A percentile compares a stretch with the other conserved stretches of the same genome.
These are phyloP conservation scores for Jacaranda copaia DNA, from an alignment of 257 asterid genomes.

Conservation along the genomic window DNA sequence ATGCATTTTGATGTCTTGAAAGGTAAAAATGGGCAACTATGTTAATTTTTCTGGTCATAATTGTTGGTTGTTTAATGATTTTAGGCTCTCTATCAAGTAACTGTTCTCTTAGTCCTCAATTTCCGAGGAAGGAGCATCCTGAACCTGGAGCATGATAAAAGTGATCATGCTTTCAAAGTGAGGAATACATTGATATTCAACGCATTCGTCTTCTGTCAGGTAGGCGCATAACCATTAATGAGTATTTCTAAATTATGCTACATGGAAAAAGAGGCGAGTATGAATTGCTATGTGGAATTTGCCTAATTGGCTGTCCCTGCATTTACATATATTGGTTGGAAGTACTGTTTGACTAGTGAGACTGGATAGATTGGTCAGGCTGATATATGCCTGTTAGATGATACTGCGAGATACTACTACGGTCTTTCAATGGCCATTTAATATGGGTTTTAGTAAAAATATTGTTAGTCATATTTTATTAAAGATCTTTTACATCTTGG, in stretches of 20 bases:
- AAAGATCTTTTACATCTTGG: too few relatives aligned
- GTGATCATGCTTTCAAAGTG: constrained; percentile 64
- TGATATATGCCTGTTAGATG: neutral
- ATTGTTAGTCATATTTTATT: neutral
- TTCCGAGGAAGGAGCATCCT: constrained; percentile 73
- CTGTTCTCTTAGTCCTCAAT: constrained; percentile 83
- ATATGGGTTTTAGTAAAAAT: neutral
- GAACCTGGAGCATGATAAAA: constrained; percentile 53
- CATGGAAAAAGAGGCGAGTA: neutral
- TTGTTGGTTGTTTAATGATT: constrained; percentile 35
- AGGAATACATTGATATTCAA: constrained; percentile 92
- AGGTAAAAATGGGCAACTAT: neutral
- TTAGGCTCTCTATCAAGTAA: constrained; percentile 93
- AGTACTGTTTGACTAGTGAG: too few relatives aligned
- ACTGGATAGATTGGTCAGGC: too few relatives aligned
- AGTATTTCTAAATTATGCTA: constrained; percentile 1
- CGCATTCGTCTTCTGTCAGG: constrained; percentile 92
- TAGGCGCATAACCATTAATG: constrained; percentile 30
- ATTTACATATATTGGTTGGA: too few relatives aligned
- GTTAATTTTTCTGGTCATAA: constrained; percentile 18
- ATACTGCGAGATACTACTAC: neutral
- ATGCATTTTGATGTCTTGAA: constrained; percentile 9
- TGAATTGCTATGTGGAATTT: neutral
- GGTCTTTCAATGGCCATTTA: neutral
- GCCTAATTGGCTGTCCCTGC: too few relatives aligned